Evolutionary conservation across 2,329 filamentous ascomycete genomes (phyloP).

Genomic region (Monilinia fructigena): DNA sequence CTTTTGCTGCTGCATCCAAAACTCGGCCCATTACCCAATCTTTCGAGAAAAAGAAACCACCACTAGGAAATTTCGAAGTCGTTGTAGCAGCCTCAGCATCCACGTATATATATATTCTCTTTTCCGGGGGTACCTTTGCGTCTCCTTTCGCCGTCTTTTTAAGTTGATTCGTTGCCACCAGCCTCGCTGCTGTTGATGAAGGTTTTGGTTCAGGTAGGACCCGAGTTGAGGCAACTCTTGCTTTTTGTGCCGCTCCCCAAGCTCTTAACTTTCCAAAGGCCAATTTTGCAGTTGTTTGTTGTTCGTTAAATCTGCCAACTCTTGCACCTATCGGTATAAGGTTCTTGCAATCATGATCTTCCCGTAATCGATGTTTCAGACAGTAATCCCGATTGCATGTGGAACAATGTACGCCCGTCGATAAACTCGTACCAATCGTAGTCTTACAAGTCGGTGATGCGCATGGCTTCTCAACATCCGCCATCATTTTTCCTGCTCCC

Average conservation of each 20-base stretch:
- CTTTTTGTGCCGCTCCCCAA: slow-evolving; percentile 76
- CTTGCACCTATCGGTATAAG: slow-evolving; percentile 60
- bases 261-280: slow-evolving; percentile 75
- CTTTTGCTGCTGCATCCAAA: slow-evolving; percentile 73
- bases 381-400: slow-evolving; percentile 74
- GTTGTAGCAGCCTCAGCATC: slow-evolving; percentile 88
- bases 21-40: slow-evolving; percentile 90
- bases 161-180: slow-evolving; percentile 71
- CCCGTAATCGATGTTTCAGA: slow-evolving; percentile 70
- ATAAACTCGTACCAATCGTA: slow-evolving; percentile 65
- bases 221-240: slow-evolving; percentile 45
- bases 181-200: slow-evolving; percentile 59
- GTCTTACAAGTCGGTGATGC: slow-evolving; percentile 66
- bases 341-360: slow-evolving; percentile 83
- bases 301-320: slow-evolving; percentile 46
- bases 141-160: slow-evolving; percentile 92
- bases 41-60: slow-evolving; percentile 74
- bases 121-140: slow-evolving; percentile 73
- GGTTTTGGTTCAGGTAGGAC: slow-evolving; percentile 63
- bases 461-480: slow-evolving; percentile 66
- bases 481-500: slow-evolving; percentile 53
- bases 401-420: slow-evolving; percentile 67
- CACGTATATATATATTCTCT: slow-evolving; percentile 85
- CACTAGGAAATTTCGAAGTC: slow-evolving; percentile 76
- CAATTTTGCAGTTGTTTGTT: slow-evolving; percentile 63